Evolutionary conservation across 108 stramenopile species (phyloP).

Genomic region (Nannochloropsis granulata): DNA sequence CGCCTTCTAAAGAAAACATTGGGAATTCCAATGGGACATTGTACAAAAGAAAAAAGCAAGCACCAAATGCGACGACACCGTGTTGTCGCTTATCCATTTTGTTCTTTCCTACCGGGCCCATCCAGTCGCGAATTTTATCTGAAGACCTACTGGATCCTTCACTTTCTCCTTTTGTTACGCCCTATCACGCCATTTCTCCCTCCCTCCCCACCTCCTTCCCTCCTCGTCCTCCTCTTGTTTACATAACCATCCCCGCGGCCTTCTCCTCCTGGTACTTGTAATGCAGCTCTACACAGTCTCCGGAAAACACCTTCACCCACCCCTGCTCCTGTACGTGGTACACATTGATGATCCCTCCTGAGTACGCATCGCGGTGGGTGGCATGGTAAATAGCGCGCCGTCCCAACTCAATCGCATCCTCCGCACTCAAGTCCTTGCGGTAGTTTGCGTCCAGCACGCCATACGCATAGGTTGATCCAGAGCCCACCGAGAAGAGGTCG

Average conservation of each 20-base stretch:
- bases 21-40: too few relatives aligned
- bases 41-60: too few relatives aligned
- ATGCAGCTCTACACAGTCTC: slow-evolving; percentile 95
- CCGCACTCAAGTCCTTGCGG: slow-evolving; percentile 79
- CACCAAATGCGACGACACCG: too few relatives aligned
- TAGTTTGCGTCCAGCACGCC: slow-evolving; percentile 92
- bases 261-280: slow-evolving; percentile 57
- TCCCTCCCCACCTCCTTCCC: not conserved
- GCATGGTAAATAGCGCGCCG: slow-evolving; percentile 98
- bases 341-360: slow-evolving; percentile 56
- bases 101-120: too few relatives aligned
- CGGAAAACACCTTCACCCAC: slow-evolving; percentile 84
- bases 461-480: slow-evolving; percentile 97
- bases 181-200: not conserved
- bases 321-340: slow-evolving; percentile 94
- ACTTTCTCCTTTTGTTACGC: too few relatives aligned
- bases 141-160: too few relatives aligned
- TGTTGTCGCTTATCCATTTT: too few relatives aligned
- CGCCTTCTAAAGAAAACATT: too few relatives aligned
- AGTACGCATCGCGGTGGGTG: slow-evolving; percentile 97
- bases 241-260: not conserved
- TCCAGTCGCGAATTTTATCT: too few relatives aligned
- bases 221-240: not conserved
- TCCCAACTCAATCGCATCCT: slow-evolving; percentile 98
- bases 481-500: slow-evolving; percentile 91